Conservation (phyloP, 352 stramenopile species). For the Phytophthora brassicae region DNA sequence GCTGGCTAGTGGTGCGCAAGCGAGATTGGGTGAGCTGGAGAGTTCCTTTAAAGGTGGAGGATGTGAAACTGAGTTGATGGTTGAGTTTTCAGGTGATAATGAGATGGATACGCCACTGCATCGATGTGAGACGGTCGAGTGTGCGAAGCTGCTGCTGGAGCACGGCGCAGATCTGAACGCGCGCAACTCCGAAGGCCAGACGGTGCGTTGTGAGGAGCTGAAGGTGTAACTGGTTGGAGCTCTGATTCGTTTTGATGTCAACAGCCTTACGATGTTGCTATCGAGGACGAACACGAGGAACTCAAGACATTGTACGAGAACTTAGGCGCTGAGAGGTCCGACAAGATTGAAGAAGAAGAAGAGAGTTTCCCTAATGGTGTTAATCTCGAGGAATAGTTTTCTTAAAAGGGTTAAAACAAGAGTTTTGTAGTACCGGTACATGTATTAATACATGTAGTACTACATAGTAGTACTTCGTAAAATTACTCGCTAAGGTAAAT, state of each 20-base stretch:
- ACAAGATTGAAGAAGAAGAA: constrained; percentile 32
- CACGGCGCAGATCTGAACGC: constrained; percentile 63
- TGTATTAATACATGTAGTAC: no score
- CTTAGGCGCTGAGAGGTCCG: constrained; percentile 53
- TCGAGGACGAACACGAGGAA: constrained; percentile 64
- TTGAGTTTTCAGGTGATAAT: constrained; percentile 68
- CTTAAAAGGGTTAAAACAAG: no score
- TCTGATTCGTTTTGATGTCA: background rate
- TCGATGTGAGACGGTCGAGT: constrained; percentile 60
- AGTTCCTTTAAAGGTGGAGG: no score
- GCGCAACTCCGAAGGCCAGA: constrained; percentile 60
- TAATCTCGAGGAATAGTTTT: constrained; percentile 27
- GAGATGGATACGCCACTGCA: constrained; percentile 69
- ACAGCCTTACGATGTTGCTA: constrained; percentile 60
- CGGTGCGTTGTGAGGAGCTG: constrained; percentile 28
- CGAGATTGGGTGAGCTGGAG: constrained; percentile 47
- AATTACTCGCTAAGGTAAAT: no score
- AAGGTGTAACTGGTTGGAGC: background rate
- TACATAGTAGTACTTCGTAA: no score
- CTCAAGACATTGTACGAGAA: constrained; percentile 50
- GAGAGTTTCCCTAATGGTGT: constrained; percentile 29
- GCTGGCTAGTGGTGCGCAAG: constrained; percentile 43
- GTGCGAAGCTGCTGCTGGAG: constrained; percentile 55
- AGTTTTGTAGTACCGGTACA: no score
- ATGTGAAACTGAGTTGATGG: no score